Evolutionary conservation across 2,329 filamentous ascomycete species (phyloP).

Genomic region (Fusarium keratoplasticum): DNA sequence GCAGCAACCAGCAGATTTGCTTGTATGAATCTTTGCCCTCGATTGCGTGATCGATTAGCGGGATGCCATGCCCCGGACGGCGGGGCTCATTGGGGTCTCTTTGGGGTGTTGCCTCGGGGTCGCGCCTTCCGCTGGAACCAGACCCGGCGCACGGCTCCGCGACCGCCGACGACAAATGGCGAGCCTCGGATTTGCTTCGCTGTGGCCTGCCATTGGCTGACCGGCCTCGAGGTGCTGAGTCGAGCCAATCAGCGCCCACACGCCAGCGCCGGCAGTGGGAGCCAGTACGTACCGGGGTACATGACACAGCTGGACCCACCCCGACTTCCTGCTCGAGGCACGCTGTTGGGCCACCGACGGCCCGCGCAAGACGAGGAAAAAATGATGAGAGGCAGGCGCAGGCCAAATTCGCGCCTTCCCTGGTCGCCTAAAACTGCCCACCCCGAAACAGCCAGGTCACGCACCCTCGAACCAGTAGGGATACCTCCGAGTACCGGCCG

Average conservation of each 20-base stretch:
- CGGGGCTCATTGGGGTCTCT: conserved; percentile 38
- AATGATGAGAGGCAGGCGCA: conserved; percentile 30
- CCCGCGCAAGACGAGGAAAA: conserved; percentile 35
- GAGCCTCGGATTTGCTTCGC: conserved; percentile 39
- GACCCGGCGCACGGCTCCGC: conserved; percentile 35
- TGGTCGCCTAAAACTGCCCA: conserved; percentile 25
- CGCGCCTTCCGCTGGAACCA: conserved; percentile 30
- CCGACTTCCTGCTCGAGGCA: conserved; percentile 45
- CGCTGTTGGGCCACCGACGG: conserved; percentile 45
- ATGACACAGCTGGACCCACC: conserved; percentile 35
- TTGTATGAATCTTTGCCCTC: conserved; percentile 46
- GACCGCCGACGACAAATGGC: conserved; percentile 44
- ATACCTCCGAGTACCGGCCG: conserved; percentile 45
- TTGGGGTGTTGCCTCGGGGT: conserved; percentile 37
- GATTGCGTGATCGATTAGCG: conserved; percentile 49
- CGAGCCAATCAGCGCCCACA: conserved; percentile 29
- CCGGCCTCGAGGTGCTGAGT: background rate
- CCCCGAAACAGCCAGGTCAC: conserved; percentile 7
- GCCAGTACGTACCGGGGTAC: conserved; percentile 25
- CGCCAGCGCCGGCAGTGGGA: conserved; percentile 32
- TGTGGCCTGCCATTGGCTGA: conserved; percentile 24
- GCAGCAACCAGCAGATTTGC: conserved; percentile 34
- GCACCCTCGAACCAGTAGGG: conserved; percentile 8
- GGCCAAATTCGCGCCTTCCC: background rate
- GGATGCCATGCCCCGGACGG: conserved; percentile 46